Evolutionary conservation across 805 yeast genomes (phyloP).

Genomic region (Brettanomyces custersianus): DNA sequence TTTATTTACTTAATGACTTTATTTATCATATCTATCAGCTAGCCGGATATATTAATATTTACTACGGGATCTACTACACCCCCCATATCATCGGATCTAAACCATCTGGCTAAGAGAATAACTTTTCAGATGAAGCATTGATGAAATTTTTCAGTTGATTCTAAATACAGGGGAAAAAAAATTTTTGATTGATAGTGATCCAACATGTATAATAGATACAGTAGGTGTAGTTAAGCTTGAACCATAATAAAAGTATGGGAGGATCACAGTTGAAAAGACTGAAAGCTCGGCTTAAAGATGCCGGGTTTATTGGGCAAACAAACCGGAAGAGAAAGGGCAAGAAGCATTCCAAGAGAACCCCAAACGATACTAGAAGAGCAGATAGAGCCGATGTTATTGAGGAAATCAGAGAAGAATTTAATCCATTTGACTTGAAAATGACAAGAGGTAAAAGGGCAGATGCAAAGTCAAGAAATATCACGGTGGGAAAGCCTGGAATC

Average conservation of each 20-base stretch:
- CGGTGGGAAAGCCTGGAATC: conserved; percentile 62
- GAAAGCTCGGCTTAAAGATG: conserved; percentile 64
- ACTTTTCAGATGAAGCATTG: neutral
- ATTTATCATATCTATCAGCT: too few species aligned
- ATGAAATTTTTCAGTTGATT: neutral
- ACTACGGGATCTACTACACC: too few species aligned
- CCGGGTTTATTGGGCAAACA: conserved; percentile 83
- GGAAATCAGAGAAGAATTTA: conserved; percentile 73
- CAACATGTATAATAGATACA: too few species aligned
- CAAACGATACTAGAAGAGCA: conserved; percentile 61
- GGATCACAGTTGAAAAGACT: conserved; percentile 84
- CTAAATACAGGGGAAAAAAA: conserved; percentile 1
- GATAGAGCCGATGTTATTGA: conserved; percentile 49
- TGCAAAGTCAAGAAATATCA: conserved; percentile 34
- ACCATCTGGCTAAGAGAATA: too few species aligned
- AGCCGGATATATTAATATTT: too few species aligned
- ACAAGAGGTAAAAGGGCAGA: conserved; percentile 54
- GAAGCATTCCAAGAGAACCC: conserved; percentile 38
- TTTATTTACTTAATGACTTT: too few species aligned
- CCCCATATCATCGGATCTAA: too few species aligned
- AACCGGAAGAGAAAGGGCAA: conserved; percentile 50
- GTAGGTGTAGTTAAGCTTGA: too few species aligned
- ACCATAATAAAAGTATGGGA: too few species aligned
- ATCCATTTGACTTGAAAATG: conserved; percentile 77
- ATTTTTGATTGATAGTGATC: neutral